These are phyloP conservation scores for Colletotrichum destructivum DNA, from an alignment of 2,329 filamentous ascomycete genomes.

Conservation along the genomic window DNA sequence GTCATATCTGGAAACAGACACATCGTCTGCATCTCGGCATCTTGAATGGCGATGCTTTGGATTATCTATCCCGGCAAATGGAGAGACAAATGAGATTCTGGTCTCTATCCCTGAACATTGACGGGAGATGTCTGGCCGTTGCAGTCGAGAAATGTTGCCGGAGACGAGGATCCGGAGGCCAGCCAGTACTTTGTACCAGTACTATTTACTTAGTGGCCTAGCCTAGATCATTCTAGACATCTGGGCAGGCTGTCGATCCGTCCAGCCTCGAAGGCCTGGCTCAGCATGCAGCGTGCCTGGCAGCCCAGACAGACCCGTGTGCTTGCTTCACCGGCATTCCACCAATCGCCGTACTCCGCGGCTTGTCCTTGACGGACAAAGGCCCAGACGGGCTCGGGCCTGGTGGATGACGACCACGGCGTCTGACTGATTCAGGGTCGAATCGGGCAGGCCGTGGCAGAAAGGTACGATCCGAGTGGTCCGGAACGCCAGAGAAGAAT, in stretches of 20 bases:
- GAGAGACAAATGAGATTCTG: neutral
- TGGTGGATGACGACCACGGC: neutral
- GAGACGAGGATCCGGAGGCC: neutral
- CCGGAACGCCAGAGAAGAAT: constrained; percentile 34
- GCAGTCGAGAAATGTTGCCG: neutral
- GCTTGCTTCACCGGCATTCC: constrained; percentile 6
- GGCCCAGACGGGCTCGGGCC: constrained; percentile 28
- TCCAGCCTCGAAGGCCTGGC: constrained; percentile 22
- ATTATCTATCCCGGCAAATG: no score
- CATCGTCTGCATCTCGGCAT: neutral
- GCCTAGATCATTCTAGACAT: neutral
- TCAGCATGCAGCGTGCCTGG: neutral
- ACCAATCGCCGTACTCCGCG: neutral
- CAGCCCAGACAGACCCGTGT: constrained; percentile 1
- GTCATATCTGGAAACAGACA: neutral
- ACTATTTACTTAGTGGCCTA: neutral
- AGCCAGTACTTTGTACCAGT: no score
- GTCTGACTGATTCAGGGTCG: constrained; percentile 36
- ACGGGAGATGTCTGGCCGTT: neutral
- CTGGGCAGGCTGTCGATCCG: constrained; percentile 10
- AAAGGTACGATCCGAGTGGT: constrained; percentile 43
- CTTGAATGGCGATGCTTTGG: neutral
- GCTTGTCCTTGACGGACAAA: constrained; percentile 25
- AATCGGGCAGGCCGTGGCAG: constrained; percentile 46
- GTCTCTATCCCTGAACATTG: neutral